Evolutionary conservation across 768 basidiomycete genomes (phyloP), one percentile per base, ranked within the genome.

Genomic region (Mycena sanguinolenta): DNA sequence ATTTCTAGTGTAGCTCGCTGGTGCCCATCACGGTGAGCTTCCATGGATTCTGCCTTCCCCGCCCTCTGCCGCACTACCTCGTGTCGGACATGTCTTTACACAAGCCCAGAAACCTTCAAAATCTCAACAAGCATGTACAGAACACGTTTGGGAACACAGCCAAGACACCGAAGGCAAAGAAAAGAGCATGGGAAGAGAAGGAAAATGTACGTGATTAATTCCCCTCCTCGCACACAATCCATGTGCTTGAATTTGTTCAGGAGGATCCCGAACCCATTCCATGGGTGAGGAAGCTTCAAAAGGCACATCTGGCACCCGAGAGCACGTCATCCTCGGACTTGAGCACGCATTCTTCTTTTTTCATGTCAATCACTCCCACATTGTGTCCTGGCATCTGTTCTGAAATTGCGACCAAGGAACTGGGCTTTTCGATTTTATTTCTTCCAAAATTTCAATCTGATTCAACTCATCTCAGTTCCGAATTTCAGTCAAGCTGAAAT

Each of bases 361-460:
- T 44, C 42, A 44, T 17, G 16, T 9, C 42, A 44, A 19, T 44
- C 42, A 44, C 42, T 44, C 42, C 42, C 42, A 44, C 42, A 17
- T 44, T 17, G 42, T 17, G 42, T 44, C 42, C 17, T 44, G 7
- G 4, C 42, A 17, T 44, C 42, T 44, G 19, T 44, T 44, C 8
- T 21, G 65, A 67, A 67, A 49, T 32, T 38, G 30, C 50, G 2
- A n/a, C 36, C n/a, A 13, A 67, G 38, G 44, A 28, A 10, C 28
- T 32, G n/a, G 62, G 67, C 7, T 55, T 69, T 27, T 55, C 50
- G 7, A 63, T 67, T 16, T 42, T 69, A 42, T 78, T 78, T 61
- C 69, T 78, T 1, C 79, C 79, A 5, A 81, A 81, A 58, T 79
- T 62, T 21, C 60, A 62, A 19, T 62, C 30, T 25, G 60, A 62